Evolutionary conservation across 345 rosid genomes (phyloP), one percentile per base, ranked within the genome.

Genomic region (Toxicodendron radicans): DNA sequence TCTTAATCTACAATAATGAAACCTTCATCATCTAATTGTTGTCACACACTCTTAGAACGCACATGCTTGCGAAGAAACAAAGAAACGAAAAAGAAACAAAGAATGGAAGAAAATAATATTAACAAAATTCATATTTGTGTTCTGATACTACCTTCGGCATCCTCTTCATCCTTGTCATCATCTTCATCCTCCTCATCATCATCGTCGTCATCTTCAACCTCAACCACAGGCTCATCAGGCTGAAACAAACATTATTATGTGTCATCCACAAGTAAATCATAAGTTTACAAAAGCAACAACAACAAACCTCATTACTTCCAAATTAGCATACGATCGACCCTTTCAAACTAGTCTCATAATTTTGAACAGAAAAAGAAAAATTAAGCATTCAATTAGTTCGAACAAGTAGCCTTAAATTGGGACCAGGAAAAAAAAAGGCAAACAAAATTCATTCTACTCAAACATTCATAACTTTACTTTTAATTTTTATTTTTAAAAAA

Each of bases 101-200:
- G n/a, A 13, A 48, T 41, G 30, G 32, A 24, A 14, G 13, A 71
- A 71, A 16, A 27, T 24, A 10, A 2, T 48, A 18, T 11, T 45
- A 32, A 9, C 9, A 3, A n/a, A 12, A 49, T 49, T 7, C 32
- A 21, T n/a, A 11, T 38, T 17, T 14, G 2, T n/a, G 16, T 17
- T 51, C 5, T 21, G 7, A 13, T 23, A 53, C 56, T 66, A 66
- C 77, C 72, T 66, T 74, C 77, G 32, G 45, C 65, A 18, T 74
- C 72, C 0, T 74, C 66, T 45, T 74, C 77, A 58, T 74, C 77
- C 64, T 56, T 66, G 58, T 66, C 77, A 45, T 74, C 77, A 6
- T 64, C 76, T 0, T 73, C 70, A 1, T 73, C 76, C 17, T 73
- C 76, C 1, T 66, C 72, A 0, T 65, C 72, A 0, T 66, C 71